phyloP scores from a whole-genome alignment of 2,329 filamentous ascomycete genomes.

The Xylaria sp. region DNA sequence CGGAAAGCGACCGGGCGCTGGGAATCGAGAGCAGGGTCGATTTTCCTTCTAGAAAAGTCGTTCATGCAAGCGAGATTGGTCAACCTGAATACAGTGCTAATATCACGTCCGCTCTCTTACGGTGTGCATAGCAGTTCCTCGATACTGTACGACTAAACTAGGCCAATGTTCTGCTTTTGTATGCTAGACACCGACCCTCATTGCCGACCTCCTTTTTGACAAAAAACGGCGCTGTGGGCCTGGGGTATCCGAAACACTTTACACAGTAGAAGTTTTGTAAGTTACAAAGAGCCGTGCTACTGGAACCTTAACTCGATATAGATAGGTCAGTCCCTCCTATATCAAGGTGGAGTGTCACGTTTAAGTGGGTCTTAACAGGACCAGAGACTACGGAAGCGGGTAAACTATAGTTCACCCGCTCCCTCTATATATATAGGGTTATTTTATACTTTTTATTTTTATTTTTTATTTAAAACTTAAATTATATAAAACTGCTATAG shows the following conservation, averaged over 20 bases:
- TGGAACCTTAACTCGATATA: conserved; percentile 1
- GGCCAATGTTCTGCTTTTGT: neutral
- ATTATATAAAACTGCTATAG: too few species aligned
- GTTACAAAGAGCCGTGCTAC: conserved; percentile 9
- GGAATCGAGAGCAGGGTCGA: neutral
- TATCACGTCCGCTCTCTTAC: conserved; percentile 13
- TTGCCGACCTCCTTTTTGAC: conserved; percentile 8
- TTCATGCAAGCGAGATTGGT: conserved; percentile 28
- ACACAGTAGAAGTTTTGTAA: neutral
- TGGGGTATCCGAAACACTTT: neutral
- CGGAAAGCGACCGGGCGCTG: neutral
- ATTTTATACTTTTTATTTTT: too few species aligned
- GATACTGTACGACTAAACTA: conserved; percentile 12
- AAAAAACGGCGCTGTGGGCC: neutral
- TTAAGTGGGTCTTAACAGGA: too few species aligned
- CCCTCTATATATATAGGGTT: too few species aligned
- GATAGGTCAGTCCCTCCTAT: neutral
- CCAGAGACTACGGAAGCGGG: too few species aligned
- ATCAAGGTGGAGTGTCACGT: neutral
- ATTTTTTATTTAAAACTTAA: too few species aligned
- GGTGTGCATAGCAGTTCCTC: conserved; percentile 21
- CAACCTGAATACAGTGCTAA: conserved; percentile 11
- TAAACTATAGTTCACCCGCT: too few species aligned
- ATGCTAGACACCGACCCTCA: neutral
- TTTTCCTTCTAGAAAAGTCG: conserved; percentile 30